Percentiles rank a stretch among this genome's conserved stretches.
These are phyloP conservation scores for Mrakia blollopis DNA, from an alignment of 768 basidiomycete species.

Conservation along the genomic window DNA sequence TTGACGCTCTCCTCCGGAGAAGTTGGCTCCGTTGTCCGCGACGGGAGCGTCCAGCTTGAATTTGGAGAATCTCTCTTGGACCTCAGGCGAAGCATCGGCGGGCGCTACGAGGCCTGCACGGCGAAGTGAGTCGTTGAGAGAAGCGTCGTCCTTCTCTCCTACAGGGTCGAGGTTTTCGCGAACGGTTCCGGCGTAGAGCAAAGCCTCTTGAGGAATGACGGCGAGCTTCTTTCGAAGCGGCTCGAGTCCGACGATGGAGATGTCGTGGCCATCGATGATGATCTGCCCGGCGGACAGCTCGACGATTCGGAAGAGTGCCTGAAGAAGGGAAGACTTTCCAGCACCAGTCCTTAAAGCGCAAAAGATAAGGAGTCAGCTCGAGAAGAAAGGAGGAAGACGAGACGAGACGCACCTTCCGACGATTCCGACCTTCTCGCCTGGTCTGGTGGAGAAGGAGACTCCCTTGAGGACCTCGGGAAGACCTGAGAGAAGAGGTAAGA, in stretches of 20 bases:
- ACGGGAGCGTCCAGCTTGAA: conserved; percentile 61
- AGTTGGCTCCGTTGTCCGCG: conserved; percentile 63
- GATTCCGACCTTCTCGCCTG: conserved; percentile 84
- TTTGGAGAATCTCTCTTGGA: conserved; percentile 53
- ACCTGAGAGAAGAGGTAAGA: conserved; percentile 62
- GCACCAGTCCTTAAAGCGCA: conserved; percentile 2
- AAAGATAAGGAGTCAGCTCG: not conserved
- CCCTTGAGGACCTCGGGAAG: conserved; percentile 74
- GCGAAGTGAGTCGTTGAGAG: conserved; percentile 59
- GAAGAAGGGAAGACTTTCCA: conserved; percentile 33
- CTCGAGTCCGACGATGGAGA: conserved; percentile 55
- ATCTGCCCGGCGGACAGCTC: conserved; percentile 59
- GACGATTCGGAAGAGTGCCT: conserved; percentile 58
- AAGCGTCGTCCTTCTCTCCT: conserved; percentile 53
- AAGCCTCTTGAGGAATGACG: conserved; percentile 62
- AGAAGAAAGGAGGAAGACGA: too few relatives aligned
- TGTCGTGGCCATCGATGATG: conserved; percentile 56
- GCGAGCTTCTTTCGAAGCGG: conserved; percentile 55
- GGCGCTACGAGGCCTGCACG: conserved; percentile 58
- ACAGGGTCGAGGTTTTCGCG: conserved; percentile 52
- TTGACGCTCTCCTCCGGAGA: conserved; percentile 58
- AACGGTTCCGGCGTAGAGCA: conserved; percentile 49
- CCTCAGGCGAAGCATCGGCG: conserved; percentile 45
- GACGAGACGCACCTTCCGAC: conserved; percentile 42
- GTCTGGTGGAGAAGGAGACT: conserved; percentile 62